Conservation (phyloP, 176 grass and related monocot species). For the Sorghum bicolor region Sorghum_bicolor_NCBIv3 NC_012870.2:8356501-8357000, state of each 20-base stretch:
- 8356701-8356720: slow-evolving; percentile 35
- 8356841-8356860: slow-evolving; percentile 70
- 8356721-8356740: slow-evolving; percentile 73
- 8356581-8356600: slow-evolving; percentile 53
- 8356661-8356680: slow-evolving; percentile 68
- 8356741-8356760: slow-evolving; percentile 73
- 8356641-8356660: slow-evolving; percentile 64
- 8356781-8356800: slow-evolving; percentile 54
- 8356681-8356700: slow-evolving; percentile 67
- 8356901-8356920: slow-evolving; percentile 64
- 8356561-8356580: slow-evolving; percentile 61
- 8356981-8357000: slow-evolving; percentile 69
- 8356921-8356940: slow-evolving; percentile 54
- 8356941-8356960: slow-evolving; percentile 67
- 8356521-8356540: slow-evolving; percentile 79
- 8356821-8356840: slow-evolving; percentile 72
- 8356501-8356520: slow-evolving; percentile 50
- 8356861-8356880: slow-evolving; percentile 65
- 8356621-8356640: slow-evolving; percentile 80
- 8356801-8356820: slow-evolving; percentile 56
- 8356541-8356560: slow-evolving; percentile 73
- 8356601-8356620: slow-evolving; percentile 54
- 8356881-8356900: slow-evolving; percentile 60
- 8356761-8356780: slow-evolving; percentile 77
- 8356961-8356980: slow-evolving; percentile 73